phyloP scores from a whole-genome alignment of 2,329 filamentous ascomycete genomes.

The Lasiodiplodia theobromae region DNA sequence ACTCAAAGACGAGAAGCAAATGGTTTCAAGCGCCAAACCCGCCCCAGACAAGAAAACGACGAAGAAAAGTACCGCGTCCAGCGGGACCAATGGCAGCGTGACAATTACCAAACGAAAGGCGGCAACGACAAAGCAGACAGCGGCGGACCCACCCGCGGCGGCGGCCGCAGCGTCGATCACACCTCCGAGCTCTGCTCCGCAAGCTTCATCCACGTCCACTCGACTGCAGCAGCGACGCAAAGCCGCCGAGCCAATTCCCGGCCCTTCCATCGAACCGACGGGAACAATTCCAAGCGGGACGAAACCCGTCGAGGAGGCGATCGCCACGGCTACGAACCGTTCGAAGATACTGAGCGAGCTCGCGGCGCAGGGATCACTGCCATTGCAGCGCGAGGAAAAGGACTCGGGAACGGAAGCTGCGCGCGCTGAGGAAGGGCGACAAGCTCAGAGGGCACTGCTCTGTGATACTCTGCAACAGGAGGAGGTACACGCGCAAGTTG shows the following conservation, averaged over 20 bases:
- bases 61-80: not conserved
- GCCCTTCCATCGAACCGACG: not conserved
- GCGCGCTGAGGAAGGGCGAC: not conserved
- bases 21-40: too few species aligned
- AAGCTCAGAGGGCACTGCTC: not conserved
- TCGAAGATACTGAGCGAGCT: slow-evolving; percentile 16
- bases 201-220: not conserved
- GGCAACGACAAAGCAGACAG: not conserved
- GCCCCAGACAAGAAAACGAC: not conserved
- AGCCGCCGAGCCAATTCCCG: not conserved
- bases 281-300: not conserved
- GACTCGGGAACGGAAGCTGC: not conserved
- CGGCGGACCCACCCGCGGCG: not conserved
- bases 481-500: not conserved
- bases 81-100: not conserved
- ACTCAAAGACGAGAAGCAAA: not conserved
- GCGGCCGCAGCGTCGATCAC: not conserved
- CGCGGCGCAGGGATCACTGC: not conserved
- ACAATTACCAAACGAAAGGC: not conserved
- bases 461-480: not conserved
- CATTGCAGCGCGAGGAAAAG: not conserved
- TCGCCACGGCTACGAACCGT: not conserved
- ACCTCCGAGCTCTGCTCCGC: slow-evolving; percentile 18
- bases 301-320: not conserved
- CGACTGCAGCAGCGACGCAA: not conserved